These are phyloP conservation scores for Ceratobasidium sp. DNA, from an alignment of 1,284 basidiomycete species.

Conservation along the genomic window DNA sequence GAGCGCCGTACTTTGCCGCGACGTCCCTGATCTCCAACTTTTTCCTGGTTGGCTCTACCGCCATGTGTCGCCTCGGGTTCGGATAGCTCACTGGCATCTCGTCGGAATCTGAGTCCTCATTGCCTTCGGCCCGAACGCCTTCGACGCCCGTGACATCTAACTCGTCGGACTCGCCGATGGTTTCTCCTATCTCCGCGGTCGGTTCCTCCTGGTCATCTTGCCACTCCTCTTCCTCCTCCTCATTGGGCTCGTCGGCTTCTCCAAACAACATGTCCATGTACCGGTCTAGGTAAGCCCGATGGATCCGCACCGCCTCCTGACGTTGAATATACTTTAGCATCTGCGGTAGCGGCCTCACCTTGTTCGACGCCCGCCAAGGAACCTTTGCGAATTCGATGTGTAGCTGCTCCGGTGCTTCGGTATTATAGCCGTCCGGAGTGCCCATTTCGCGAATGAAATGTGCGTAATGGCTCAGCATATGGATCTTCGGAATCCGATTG, in stretches of 20 bases:
- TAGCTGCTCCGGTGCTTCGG: conserved; percentile 43
- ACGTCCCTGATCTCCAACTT: not conserved
- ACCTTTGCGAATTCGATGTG: conserved; percentile 46
- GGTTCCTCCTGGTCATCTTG: too few species aligned
- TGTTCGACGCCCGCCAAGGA: conserved; percentile 45
- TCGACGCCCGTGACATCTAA: too few species aligned
- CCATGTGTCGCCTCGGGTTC: not conserved
- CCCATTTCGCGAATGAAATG: conserved; percentile 35
- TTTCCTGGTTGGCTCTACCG: not conserved
- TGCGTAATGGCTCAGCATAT: conserved; percentile 44
- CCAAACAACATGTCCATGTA: too few species aligned
- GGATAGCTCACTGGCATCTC: too few species aligned
- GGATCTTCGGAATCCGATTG: conserved; percentile 36
- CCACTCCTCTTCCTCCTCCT: too few species aligned
- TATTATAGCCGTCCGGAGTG: conserved; percentile 45
- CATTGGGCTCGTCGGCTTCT: too few species aligned
- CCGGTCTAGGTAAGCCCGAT: conserved; percentile 9
- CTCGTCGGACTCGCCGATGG: too few species aligned
- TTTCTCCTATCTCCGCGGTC: too few species aligned
- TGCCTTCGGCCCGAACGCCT: too few species aligned
- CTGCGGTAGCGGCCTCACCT: conserved; percentile 22
- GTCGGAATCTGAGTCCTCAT: too few species aligned
- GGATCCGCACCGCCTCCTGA: conserved; percentile 6
- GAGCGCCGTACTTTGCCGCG: not conserved
- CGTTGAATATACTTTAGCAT: conserved; percentile 45